Conservation (phyloP, 2,329 filamentous ascomycete species). For the Cercospora berteroae region DNA sequence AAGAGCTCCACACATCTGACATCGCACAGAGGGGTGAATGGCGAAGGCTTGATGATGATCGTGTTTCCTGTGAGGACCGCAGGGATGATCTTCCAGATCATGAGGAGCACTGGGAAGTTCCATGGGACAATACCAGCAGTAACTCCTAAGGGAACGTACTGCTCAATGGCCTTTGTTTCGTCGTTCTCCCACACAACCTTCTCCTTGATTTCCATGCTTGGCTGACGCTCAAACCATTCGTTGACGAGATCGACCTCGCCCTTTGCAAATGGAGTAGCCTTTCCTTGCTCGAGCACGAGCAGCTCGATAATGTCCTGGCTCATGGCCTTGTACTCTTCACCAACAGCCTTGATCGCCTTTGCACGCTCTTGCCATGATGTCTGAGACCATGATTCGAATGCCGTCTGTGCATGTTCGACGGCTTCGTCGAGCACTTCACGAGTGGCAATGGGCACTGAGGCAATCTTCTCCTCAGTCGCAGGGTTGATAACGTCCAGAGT, state of each 20-base stretch:
- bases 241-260: conserved; percentile 24
- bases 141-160: conserved; percentile 24
- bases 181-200: conserved; percentile 23
- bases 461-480: conserved; percentile 37
- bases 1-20: conserved; percentile 78
- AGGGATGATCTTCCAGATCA: conserved; percentile 65
- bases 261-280: conserved; percentile 21
- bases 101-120: conserved; percentile 54
- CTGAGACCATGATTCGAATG: conserved; percentile 39
- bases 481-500: conserved; percentile 39
- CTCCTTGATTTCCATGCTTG: conserved; percentile 24
- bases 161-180: conserved; percentile 22
- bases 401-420: conserved; percentile 37
- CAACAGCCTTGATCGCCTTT: conserved; percentile 19
- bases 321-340: conserved; percentile 22
- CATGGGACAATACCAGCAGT: conserved; percentile 37
- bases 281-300: conserved; percentile 25
- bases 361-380: conserved; percentile 37
- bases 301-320: conserved; percentile 19
- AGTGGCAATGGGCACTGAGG: conserved; percentile 38
- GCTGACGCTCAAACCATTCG: conserved; percentile 24
- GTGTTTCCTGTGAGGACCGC: conserved; percentile 83
- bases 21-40: conserved; percentile 67
- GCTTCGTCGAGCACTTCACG: conserved; percentile 42
- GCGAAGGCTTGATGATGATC: conserved; percentile 88